Evolutionary conservation across 1,284 basidiomycete genomes (phyloP).

Genomic region (Ceratorhiza oryzae-sativae): DNA sequence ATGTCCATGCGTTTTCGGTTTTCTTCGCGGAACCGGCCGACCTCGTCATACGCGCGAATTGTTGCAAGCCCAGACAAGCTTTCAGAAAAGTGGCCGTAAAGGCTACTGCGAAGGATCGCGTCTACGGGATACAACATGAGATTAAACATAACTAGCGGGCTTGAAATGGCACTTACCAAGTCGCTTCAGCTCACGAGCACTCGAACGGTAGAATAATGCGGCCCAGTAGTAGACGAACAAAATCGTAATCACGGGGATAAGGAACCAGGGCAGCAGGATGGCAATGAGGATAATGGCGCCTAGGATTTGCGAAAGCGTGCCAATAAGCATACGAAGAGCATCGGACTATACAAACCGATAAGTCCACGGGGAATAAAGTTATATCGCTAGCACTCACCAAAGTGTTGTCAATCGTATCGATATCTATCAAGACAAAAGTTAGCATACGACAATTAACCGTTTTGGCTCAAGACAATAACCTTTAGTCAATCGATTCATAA

Average conservation of each 20-base stretch:
- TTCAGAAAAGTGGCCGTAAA: conserved; percentile 92
- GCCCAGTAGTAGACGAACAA: conserved; percentile 60
- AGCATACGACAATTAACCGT: conserved; percentile 7
- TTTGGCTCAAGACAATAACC: conserved; percentile 47
- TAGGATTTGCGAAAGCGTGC: conserved; percentile 68
- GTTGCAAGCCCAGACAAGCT: conserved; percentile 85
- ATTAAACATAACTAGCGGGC: too few relatives aligned
- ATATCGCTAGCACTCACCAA: conserved; percentile 14
- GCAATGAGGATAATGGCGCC: conserved; percentile 78
- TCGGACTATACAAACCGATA: conserved; percentile 49
- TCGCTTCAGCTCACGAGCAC: conserved; percentile 85
- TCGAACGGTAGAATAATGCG: conserved; percentile 84
- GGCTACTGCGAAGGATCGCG: conserved; percentile 64
- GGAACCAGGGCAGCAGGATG: conserved; percentile 51
- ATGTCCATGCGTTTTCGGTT: conserved; percentile 82
- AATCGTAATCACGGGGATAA: conserved; percentile 34
- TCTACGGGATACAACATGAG: conserved; percentile 52
- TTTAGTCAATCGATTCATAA: conserved; percentile 85
- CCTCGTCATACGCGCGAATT: conserved; percentile 84
- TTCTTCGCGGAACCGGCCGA: conserved; percentile 72
- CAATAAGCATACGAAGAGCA: conserved; percentile 75
- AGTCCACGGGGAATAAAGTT: not conserved
- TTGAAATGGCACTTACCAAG: conserved; percentile 37
- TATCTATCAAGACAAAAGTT: conserved; percentile 57
- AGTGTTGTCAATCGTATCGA: conserved; percentile 64